A percentile compares a stretch with the other conserved stretches of the same genome.
These are phyloP conservation scores for Candolleomyces eurysporus DNA, from an alignment of 768 basidiomycete genomes.

Conservation along the genomic window DNA sequence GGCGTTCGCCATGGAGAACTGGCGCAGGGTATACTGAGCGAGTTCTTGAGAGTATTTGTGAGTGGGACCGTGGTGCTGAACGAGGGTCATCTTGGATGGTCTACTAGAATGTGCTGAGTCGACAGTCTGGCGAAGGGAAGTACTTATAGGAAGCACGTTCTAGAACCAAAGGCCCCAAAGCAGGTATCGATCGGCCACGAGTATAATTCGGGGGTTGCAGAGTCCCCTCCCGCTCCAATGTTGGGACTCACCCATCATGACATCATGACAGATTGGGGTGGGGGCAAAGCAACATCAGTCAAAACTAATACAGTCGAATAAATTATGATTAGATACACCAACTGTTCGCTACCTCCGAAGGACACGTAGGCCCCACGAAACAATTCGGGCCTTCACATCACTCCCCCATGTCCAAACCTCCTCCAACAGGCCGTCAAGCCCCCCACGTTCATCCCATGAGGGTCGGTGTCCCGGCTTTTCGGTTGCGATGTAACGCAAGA, in stretches of 20 bases:
- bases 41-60: constrained; percentile 46
- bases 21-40: constrained; percentile 46
- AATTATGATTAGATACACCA: constrained; percentile 7
- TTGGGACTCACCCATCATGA: too few relatives aligned
- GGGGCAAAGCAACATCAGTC: too few relatives aligned
- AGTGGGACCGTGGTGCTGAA: constrained; percentile 21
- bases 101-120: neutral
- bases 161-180: neutral
- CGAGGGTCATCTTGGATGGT: constrained; percentile 5
- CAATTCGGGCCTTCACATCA: constrained; percentile 31
- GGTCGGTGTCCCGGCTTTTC: constrained; percentile 51
- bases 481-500: constrained; percentile 78
- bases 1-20: constrained; percentile 37
- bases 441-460: constrained; percentile 62
- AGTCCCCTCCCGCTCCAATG: too few relatives aligned
- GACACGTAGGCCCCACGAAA: constrained; percentile 37
- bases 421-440: constrained; percentile 63
- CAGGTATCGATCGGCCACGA: too few relatives aligned
- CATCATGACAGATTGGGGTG: too few relatives aligned
- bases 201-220: too few relatives aligned
- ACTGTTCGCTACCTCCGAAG: constrained; percentile 29
- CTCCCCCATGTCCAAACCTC: constrained; percentile 58
- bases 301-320: constrained; percentile 2
- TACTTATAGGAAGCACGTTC: neutral
- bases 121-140: neutral